Evolutionary conservation across 768 basidiomycete genomes (phyloP), one percentile per base, ranked within the genome.

Genomic region (Trametes gibbosa): DNA sequence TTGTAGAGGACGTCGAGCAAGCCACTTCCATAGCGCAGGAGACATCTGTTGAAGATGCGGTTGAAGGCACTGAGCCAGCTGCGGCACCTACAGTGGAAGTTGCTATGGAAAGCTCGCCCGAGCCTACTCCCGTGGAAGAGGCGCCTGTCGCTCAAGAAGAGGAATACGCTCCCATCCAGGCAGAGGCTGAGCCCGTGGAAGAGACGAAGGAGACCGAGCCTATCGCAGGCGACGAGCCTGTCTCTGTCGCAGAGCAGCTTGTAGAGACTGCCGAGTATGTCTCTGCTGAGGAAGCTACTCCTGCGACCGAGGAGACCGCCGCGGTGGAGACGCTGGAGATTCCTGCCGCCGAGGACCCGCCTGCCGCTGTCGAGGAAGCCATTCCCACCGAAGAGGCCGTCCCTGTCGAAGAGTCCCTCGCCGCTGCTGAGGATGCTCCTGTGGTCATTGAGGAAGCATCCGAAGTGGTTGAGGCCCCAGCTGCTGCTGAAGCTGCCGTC

Each of bases 271-370:
- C 43, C 1, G 43, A 37, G 53, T n/a, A n/a, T n/a, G 29, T 17
- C 21, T n/a, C n/a, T n/a, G n/a, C n/a, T 16, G 53, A 29, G 42
- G 53, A 55, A 6, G 27, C 17, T 9, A 37, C 23, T 39, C 37
- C 37, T 5, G 46, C 41, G 19, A 39, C 53, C 23, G 56, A 56
- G 19, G 63, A 63, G 39, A 32, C 39, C 12, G 27, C 45, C 16
- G 47, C 58, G 14, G 25, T 56, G 10, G 40, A 49, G 39, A 12
- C 19, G 5, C 42, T 27, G 4, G 53, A 54, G 29, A 21, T 2
- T 2, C 24, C 37, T 17, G 23, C 23, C 37, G 50, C 17, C 16
- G 50, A 50, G 34, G 23, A 50, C 42, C 32, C 27, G 3, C 29
- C 21, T n/a, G n/a, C n/a, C 21, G 12, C 34, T 29, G 46, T 25